Evolutionary conservation across 2,329 filamentous ascomycete genomes (phyloP).

Genomic region (Hypocreales sp.): DNA sequence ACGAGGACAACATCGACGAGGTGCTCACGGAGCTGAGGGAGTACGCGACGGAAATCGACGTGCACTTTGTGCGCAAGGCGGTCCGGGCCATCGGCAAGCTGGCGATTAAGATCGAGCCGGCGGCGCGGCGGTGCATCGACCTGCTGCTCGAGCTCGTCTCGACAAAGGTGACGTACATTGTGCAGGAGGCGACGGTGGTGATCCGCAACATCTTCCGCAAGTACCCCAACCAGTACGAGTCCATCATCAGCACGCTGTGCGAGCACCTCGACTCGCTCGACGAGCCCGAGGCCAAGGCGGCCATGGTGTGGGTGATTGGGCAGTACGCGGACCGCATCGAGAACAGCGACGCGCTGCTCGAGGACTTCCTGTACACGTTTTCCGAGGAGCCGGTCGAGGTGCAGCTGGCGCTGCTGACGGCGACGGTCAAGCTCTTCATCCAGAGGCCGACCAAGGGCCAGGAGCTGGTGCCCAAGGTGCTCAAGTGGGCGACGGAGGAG

Average conservation of each 20-base stretch:
- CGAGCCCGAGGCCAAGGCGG: slow-evolving; percentile 93
- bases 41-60: slow-evolving; percentile 96
- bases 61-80: slow-evolving; percentile 96
- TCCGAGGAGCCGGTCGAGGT: slow-evolving; percentile 91
- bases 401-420: slow-evolving; percentile 83
- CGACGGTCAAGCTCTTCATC: slow-evolving; percentile 95
- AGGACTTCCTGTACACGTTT: slow-evolving; percentile 91
- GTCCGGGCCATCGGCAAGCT: slow-evolving; percentile 95
- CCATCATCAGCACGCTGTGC: slow-evolving; percentile 88
- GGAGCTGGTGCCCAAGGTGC: slow-evolving; percentile 78
- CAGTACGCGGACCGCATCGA: slow-evolving; percentile 97
- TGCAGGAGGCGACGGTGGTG: slow-evolving; percentile 95
- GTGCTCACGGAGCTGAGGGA: slow-evolving; percentile 88
- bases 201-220: slow-evolving; percentile 99
- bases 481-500: slow-evolving; percentile 98
- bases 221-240: slow-evolving; percentile 97
- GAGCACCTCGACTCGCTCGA: slow-evolving; percentile 93
- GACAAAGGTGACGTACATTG: slow-evolving; percentile 97
- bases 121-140: slow-evolving; percentile 81
- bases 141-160: slow-evolving; percentile 83
- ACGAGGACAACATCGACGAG: slow-evolving; percentile 86
- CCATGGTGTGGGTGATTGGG: slow-evolving; percentile 98
- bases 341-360: slow-evolving; percentile 83
- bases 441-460: slow-evolving; percentile 91
- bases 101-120: slow-evolving; percentile 96